Evolutionary conservation across 78 protist species (phyloP), one percentile per base, ranked within the genome.

Genomic region (Pelomyxa schiedti): DNA sequence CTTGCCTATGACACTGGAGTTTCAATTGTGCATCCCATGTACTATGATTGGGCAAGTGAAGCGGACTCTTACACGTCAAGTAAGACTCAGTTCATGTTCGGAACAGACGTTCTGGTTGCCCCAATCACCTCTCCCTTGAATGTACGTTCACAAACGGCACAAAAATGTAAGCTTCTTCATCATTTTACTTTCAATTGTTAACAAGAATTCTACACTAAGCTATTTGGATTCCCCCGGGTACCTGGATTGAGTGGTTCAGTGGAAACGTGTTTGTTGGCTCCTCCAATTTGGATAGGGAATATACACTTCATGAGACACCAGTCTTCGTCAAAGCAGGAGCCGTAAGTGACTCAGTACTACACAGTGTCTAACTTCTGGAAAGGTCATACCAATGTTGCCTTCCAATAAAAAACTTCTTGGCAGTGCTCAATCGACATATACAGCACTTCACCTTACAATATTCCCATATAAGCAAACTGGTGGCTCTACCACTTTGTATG

Each of bases 81-180:
- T 43, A 7, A 3, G 4, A 32, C 38, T 36, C 58, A 84, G 82
- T 81, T 36, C 77, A 22, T 84, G 71, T 75, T 84, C 22, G 89
- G 89, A 28, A 8, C 26, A 4, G 73, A 58, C 66, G 43, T 69
- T 41, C 16, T 77, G 30, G 81, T 78, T 1, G 72, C 81, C 6
- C 87, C 87, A 1, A 74, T 82, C 7, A 38, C 66, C 58, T 52
- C 0, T 0, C 4, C 40, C 0, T 1, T 16, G 47, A 75, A 39
- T n/a, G 0, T 8, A 4, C 29, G 0, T 4, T 4, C 22, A 30
- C 47, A 37, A 4, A 1, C 63, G 38, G 16, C 68, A 42, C 16
- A 8, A 5, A 0, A 1, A 0, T n/a, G n/a, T n/a, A n/a, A n/a
- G n/a, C n/a, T n/a, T n/a, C n/a, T n/a, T n/a, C n/a, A n/a, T n/a